phyloP scores from a whole-genome alignment of 352 stramenopile genomes.

The Phytophthora tentaculata region DNA sequence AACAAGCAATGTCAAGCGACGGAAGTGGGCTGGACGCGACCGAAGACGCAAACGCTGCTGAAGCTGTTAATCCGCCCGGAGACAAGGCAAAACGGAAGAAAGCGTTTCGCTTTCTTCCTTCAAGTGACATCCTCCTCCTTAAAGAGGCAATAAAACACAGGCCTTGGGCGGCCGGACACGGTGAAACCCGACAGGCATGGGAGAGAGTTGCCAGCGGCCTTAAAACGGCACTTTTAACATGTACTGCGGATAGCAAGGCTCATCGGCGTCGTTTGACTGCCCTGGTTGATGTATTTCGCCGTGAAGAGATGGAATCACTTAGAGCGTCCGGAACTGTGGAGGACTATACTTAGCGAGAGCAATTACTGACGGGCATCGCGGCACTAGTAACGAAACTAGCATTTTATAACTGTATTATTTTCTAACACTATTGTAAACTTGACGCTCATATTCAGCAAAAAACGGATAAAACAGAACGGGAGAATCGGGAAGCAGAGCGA shows the following conservation, averaged over 20 bases:
- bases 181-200: background rate
- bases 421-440: background rate
- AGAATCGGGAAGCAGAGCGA: constrained; percentile 6
- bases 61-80: too few species aligned
- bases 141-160: background rate
- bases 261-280: background rate
- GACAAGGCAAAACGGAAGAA: background rate
- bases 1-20: too few species aligned
- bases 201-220: background rate
- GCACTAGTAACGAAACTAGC: background rate
- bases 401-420: background rate
- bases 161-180: background rate
- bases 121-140: background rate
- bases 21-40: too few species aligned
- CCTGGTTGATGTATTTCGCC: background rate
- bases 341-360: background rate
- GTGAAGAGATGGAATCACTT: background rate
- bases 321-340: background rate
- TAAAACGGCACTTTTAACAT: background rate
- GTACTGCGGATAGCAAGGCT: background rate
- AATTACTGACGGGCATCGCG: background rate
- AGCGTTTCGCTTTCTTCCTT: background rate
- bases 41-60: too few species aligned
- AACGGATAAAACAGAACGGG: constrained; percentile 12
- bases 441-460: background rate